Percentiles rank a stretch among this genome's conserved stretches.
Evolutionary conservation across 345 rosid species (phyloP).

Genomic region (Toxicodendron radicans): DNA sequence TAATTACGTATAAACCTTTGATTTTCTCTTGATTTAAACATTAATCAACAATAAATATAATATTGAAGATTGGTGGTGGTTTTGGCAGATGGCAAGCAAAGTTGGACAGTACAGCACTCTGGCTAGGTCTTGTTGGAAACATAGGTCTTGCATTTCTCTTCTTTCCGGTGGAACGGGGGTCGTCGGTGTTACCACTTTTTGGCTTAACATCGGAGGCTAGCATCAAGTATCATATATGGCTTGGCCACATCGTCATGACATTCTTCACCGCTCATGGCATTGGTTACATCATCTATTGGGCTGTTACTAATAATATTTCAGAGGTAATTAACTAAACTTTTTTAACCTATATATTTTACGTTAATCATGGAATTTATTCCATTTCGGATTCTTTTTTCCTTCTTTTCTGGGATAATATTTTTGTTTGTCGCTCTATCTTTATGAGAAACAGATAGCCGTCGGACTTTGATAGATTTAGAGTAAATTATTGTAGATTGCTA

Average conservation of each 20-base stretch:
- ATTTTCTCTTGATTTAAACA: too few species aligned
- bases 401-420: background rate
- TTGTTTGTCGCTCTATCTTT: background rate
- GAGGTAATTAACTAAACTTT: slow-evolving; percentile 45
- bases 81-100: slow-evolving; percentile 61
- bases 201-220: slow-evolving; percentile 79
- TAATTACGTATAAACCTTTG: too few species aligned
- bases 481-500: background rate
- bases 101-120: slow-evolving; percentile 32
- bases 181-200: slow-evolving; percentile 61
- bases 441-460: background rate
- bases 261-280: slow-evolving; percentile 70
- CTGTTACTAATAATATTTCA: slow-evolving; percentile 28
- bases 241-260: slow-evolving; percentile 69
- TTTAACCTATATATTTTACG: too few species aligned
- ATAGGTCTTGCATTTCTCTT: slow-evolving; percentile 63
- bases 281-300: slow-evolving; percentile 51
- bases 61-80: too few species aligned
- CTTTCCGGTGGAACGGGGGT: slow-evolving; percentile 81
- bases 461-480: background rate
- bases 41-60: too few species aligned
- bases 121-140: slow-evolving; percentile 64
- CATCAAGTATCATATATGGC: slow-evolving; percentile 93
- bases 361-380: background rate
- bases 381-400: background rate